These are phyloP conservation scores for Pseudogymnoascus sp. DNA, from an alignment of 2,329 filamentous ascomycete genomes.

Conservation along the genomic window DNA sequence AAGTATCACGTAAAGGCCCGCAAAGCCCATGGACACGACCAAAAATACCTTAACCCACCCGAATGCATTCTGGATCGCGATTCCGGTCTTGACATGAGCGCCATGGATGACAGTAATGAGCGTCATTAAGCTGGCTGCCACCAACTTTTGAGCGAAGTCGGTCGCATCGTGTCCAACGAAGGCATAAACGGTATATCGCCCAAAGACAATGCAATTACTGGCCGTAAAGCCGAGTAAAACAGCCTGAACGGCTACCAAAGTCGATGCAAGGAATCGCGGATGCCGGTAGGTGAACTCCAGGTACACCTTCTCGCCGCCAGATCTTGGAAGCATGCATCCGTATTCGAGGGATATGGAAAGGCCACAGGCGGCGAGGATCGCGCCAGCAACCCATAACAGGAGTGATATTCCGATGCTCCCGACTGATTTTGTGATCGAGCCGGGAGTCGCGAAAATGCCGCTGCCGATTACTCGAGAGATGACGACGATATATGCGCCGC, in stretches of 20 bases:
- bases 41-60: constrained; percentile 58
- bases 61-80: constrained; percentile 52
- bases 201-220: constrained; percentile 45
- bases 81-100: constrained; percentile 48
- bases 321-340: constrained; percentile 38
- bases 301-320: constrained; percentile 47
- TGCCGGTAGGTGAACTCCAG: constrained; percentile 45
- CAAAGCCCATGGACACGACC: constrained; percentile 53
- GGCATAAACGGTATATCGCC: constrained; percentile 43
- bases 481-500: constrained; percentile 24
- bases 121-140: constrained; percentile 44
- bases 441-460: constrained; percentile 40
- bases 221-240: constrained; percentile 45
- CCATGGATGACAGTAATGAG: constrained; percentile 52
- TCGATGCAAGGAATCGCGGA: constrained; percentile 46
- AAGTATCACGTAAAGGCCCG: constrained; percentile 51
- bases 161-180: constrained; percentile 31
- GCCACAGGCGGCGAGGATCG: constrained; percentile 36
- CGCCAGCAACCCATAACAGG: constrained; percentile 47
- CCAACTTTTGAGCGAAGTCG: constrained; percentile 40
- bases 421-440: constrained; percentile 56
- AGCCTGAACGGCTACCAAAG: constrained; percentile 44
- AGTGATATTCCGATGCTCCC: constrained; percentile 54
- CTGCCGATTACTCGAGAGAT: constrained; percentile 25
- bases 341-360: constrained; percentile 40